Base-by-base conservation (phyloP, 2,329 filamentous ascomycete genomes). In the Verticillium longisporum region DNA sequence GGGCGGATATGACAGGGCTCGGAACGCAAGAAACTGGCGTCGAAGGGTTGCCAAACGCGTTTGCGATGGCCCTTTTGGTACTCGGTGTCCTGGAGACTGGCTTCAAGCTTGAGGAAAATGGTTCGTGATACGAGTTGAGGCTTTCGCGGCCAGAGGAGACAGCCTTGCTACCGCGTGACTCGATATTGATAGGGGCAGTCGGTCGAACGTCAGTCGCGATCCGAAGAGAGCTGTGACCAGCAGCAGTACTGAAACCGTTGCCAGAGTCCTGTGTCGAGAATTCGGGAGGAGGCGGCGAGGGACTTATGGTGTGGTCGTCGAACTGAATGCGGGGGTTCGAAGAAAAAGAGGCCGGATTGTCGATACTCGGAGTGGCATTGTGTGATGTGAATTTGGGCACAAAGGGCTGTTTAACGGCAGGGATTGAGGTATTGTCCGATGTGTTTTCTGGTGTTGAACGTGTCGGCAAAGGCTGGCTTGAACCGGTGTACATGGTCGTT, bases 1-100 rank as follows among this genome's bases (percentile, higher is more conserved):
- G 88, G 55, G 89, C 89, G 62, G 86, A 83, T 60, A 92, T 84
- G 65, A 90, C 83, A 3, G 90, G 90, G 61, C 89, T 92, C 6
- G 89, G 84, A n/a, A 89, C 80, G 34, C 82, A 78, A 3, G 89
- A 92, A 68, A 83, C 88, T 13, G 88, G 81, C 1, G 86, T 79
- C 41, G 83, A 86, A 15, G 73, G 70, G 33, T 78, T 72, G 53
- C 81, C 78, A 37, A 85, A 75, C 63, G 77, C 77, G 68, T 77
- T 79, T 55, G 77, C 73, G 18, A 85, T 72, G 56, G 80, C 77
- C n/a, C 82, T 78, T 68, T 86, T 87, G 63, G 87, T 72, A 69
- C 85, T 88, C 2, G 85, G 85, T 0, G 85, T 87, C 66, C 85
- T 78, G 26, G 83, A 83, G 18, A 87, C 70, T 6, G 81, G 80